Base-by-base conservation (phyloP, 371 early-diverging fungal genomes). In the Synchytrium microbalum region DNA sequence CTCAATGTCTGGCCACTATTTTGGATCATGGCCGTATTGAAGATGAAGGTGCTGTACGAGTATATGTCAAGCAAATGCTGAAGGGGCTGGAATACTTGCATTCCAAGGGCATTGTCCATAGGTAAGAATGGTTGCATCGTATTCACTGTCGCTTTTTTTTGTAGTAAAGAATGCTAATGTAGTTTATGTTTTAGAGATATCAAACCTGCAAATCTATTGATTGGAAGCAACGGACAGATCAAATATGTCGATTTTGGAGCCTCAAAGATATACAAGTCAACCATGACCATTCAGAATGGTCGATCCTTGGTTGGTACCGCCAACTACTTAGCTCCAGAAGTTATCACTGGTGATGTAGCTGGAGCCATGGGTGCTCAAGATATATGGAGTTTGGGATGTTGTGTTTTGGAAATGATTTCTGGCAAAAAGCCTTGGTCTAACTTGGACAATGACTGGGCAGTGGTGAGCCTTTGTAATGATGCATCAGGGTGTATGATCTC, bases 311-410 rank as follows among this genome's bases (percentile, higher is more conserved):
- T 91, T 1, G 97, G 98, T 23, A 98, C 98, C 5, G 96, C 98
- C 0, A 92, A 92, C 86, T 98, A 96, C 70, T 94, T 98, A 19
- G 93, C 95, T 2, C 98, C 98, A 2, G 96, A 95, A 75, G 89
- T 94, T 16, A 91, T 95, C 64, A 85, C 85, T n/a, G 90, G 75
- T 59, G 69, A 88, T 63, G 87, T 86, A 54, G 56, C 56, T 8
- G 56, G 24, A 8, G 13, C 24, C 5, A 24, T 56, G 24, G 59
- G 59, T 8, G 29, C 59, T 8, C 88, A 89, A 83, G 98, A 98
- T 70, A 91, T 93, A 32, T 98, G 96, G 94, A 86, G 92, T 2
- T 70, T 95, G 26, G 98, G 95, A 23, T 92, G 97, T 69, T 91
- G 93, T 67, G 83, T 98, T 33, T 86, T 92, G 31, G 96, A 96